phyloP scores from a whole-genome alignment of 2,329 filamentous ascomycete genomes.

The Sporothrix humicola region DNA sequence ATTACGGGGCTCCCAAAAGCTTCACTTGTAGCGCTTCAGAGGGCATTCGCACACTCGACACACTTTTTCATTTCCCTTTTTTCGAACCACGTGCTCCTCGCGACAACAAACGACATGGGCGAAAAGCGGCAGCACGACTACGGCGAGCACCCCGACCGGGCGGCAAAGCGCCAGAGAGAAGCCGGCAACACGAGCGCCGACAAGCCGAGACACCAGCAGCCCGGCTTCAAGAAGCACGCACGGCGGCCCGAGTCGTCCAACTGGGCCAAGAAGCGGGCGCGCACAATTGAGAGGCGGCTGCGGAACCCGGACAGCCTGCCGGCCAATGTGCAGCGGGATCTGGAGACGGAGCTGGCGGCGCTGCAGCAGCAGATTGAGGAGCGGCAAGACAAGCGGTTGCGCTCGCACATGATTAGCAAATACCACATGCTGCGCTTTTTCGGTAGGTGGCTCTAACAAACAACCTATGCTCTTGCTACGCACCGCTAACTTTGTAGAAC shows the following conservation, averaged over 20 bases:
- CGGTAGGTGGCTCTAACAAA: slow-evolving; percentile 56
- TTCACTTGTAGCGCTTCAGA: neutral
- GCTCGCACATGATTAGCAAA: slow-evolving; percentile 73
- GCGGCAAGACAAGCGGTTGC: slow-evolving; percentile 64
- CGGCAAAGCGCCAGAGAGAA: slow-evolving; percentile 38
- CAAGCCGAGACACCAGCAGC: slow-evolving; percentile 23
- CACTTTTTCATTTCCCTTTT: no score
- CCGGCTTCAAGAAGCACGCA: slow-evolving; percentile 48
- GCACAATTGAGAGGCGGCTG: slow-evolving; percentile 71
- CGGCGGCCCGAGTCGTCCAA: slow-evolving; percentile 58
- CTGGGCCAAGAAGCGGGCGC: slow-evolving; percentile 72
- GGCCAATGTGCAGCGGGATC: slow-evolving; percentile 68
- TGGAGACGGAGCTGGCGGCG: slow-evolving; percentile 73
- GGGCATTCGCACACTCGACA: no score
- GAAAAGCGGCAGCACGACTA: slow-evolving; percentile 43
- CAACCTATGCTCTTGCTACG: neutral
- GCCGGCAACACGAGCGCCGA: slow-evolving; percentile 24
- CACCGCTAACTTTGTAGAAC: slow-evolving; percentile 54
- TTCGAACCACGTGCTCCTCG: neutral
- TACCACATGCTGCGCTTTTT: slow-evolving; percentile 89
- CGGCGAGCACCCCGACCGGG: slow-evolving; percentile 6
- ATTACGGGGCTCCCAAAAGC: neutral
- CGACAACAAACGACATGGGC: slow-evolving; percentile 40
- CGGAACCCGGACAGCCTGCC: slow-evolving; percentile 65
- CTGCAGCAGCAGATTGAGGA: slow-evolving; percentile 68